Conservation (phyloP, 768 basidiomycete species). For the Pulveroboletus ravenelii region DNA sequence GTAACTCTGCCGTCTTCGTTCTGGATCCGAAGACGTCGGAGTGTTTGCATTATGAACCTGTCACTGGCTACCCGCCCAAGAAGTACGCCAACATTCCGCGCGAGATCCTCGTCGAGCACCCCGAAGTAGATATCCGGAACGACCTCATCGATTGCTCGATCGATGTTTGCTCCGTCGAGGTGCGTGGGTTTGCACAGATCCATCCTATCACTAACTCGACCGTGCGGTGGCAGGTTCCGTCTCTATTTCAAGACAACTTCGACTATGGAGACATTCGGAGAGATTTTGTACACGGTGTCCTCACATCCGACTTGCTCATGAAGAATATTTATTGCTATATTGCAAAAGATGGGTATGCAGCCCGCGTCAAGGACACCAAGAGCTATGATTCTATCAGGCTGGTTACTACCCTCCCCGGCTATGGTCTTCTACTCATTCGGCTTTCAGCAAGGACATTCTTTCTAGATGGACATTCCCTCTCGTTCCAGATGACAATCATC, state of each 20-base stretch:
- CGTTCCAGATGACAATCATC: constrained; percentile 91
- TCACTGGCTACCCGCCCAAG: constrained; percentile 64
- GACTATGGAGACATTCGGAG: constrained; percentile 89
- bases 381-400: constrained; percentile 89
- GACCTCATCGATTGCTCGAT: constrained; percentile 87
- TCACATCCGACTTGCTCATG: constrained; percentile 91
- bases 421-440: neutral
- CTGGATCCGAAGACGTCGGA: constrained; percentile 71
- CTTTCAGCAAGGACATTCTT: constrained; percentile 80
- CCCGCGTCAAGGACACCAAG: constrained; percentile 87
- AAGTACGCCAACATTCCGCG: constrained; percentile 65
- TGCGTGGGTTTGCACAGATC: constrained; percentile 27
- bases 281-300: constrained; percentile 91
- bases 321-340: constrained; percentile 92
- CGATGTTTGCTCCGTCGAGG: constrained; percentile 93
- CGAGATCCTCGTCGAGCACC: constrained; percentile 64
- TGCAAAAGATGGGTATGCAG: constrained; percentile 85
- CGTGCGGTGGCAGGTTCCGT: constrained; percentile 65
- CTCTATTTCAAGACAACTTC: constrained; percentile 97
- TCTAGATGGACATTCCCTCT: constrained; percentile 94
- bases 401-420: neutral
- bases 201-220: neutral
- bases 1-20: constrained; percentile 75
- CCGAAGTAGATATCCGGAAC: constrained; percentile 81
- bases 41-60: constrained; percentile 81